Evolutionary conservation across 441 rosid genomes (phyloP), one percentile per base, ranked within the genome.

Genomic region (Hypseocharis bilobata): DNA sequence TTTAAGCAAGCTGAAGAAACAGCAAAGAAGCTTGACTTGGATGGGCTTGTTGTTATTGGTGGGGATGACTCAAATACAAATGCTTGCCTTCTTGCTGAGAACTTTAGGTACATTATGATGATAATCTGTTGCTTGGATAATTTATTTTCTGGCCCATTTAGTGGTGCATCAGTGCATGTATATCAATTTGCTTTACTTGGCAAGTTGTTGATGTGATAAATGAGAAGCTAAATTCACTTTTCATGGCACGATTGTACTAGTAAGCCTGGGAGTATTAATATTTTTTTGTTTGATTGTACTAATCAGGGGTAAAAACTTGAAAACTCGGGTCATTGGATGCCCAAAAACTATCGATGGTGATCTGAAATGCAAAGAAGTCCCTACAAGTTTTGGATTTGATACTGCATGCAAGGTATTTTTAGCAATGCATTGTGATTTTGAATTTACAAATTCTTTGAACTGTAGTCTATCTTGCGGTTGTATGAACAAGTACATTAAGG

Each of bases 31-130:
- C 97, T 91, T 26, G 94, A 91, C 74, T 70, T 93, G 84, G 97
- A 91, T 70, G 99, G 99, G 68, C 85, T 94, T 59, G 74, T 89
- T 63, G 98, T 94, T 62, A 94, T 94, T 59, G 99, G 99, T 72
- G 99, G 99, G 69, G 99, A 94, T 80, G 99, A 94, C 81, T 94
- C 99, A 62, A 94, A 94, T 79, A 94, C 97, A 6, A 94, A 94
- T 70, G 98, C 98, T 71, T 94, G 99, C 80, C 98, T 94, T 64
- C 96, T 94, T 69, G 98, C 98, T 72, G 99, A 91, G 76, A 78
- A 91, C 79, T 94, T 94, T 89, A 85, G 94, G 99, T 83, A 66
- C 51, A 40, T 7, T 40, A 7, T 22, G 52, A 32, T 27, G 30
- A 32, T 56, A 3, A 3, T 34, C 45, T 44, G 27, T 62, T 20